Conservation (phyloP, 1,139 yeast species). For the Maudiozyma humilis region DNA sequence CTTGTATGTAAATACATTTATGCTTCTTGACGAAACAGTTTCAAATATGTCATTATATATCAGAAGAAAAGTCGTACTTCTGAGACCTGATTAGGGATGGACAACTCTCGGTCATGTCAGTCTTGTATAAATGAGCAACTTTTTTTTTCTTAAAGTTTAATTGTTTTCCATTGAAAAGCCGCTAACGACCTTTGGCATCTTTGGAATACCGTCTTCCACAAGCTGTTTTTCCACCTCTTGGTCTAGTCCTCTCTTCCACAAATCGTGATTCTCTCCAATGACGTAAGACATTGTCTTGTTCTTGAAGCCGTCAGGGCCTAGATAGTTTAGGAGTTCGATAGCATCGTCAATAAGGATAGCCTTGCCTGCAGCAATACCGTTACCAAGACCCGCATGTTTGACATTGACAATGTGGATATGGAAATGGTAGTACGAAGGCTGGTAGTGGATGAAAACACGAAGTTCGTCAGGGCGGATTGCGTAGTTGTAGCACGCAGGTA, state of each 20-base stretch:
- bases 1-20: no score
- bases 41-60: no score
- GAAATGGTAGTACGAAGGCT: slow-evolving; percentile 92
- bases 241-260: slow-evolving; percentile 44
- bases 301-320: slow-evolving; percentile 46
- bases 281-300: slow-evolving; percentile 46
- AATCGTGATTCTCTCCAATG: slow-evolving; percentile 69
- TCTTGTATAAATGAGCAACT: background rate
- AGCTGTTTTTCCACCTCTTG: slow-evolving; percentile 22
- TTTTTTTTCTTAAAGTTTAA: background rate
- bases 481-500: slow-evolving; percentile 40
- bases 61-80: no score
- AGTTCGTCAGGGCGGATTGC: slow-evolving; percentile 37
- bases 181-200: slow-evolving; percentile 11
- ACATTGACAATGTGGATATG: slow-evolving; percentile 86
- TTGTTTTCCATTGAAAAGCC: slow-evolving; percentile 6
- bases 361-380: slow-evolving; percentile 66
- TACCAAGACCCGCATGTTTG: slow-evolving; percentile 63
- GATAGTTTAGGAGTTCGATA: slow-evolving; percentile 54
- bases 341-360: slow-evolving; percentile 77
- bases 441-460: slow-evolving; percentile 78
- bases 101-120: background rate
- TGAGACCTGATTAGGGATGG: no score
- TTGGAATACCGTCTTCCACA: slow-evolving; percentile 27
- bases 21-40: no score